Base-by-base conservation (phyloP, 179 eudicot species). In the Sideroxylon spinosum region DNA sequence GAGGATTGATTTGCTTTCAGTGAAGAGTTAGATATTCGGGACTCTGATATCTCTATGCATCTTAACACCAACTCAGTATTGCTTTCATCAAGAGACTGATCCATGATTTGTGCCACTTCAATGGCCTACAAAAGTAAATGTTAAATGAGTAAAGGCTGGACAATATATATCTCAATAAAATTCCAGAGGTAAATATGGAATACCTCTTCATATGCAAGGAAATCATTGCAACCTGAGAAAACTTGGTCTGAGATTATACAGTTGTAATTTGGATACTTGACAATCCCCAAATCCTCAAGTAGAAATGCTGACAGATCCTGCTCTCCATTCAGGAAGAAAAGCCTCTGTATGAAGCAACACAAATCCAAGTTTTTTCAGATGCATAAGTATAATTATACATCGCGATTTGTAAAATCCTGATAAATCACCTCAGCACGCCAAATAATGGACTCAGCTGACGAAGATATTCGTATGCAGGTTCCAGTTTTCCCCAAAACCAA, bases 121-220 rank as follows among this genome's bases (percentile, higher is more conserved):
- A 93, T 83, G 67, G 98, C 98, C 98, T 95, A 81, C 28, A 65
- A 29, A 66, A 67, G 29, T 25, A 78, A 14, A 53, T 72, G 29
- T 23, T 68, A 62, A n/a, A 67, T 76, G 65, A 81, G 79, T 65
- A 78, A 74, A 69, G 77, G 37, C 67, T 66, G 57, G 52, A 37
- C 44, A 37, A 1, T 37, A 37, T 29, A 60, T 71, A 68, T 22
- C 71, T 22, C 53, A 14, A 46, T 9, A 56, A 17, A 13, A 25
- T 50, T 82, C 16, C 20, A 29, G 52, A 19, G 0, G 11, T 16
- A 55, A 55, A 28, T 65, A 72, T 67, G 65, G 28, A 25, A 68
- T 81, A 95, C 98, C 99, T 95, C 98, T 89, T 95, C 99, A 86
- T 87, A 93, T 73, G 98, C 88, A 73, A 95, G 91, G 74, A 91